These are phyloP conservation scores for Pisolithus microcarpus DNA, from an alignment of 768 basidiomycete species.

Conservation along the genomic window DNA sequence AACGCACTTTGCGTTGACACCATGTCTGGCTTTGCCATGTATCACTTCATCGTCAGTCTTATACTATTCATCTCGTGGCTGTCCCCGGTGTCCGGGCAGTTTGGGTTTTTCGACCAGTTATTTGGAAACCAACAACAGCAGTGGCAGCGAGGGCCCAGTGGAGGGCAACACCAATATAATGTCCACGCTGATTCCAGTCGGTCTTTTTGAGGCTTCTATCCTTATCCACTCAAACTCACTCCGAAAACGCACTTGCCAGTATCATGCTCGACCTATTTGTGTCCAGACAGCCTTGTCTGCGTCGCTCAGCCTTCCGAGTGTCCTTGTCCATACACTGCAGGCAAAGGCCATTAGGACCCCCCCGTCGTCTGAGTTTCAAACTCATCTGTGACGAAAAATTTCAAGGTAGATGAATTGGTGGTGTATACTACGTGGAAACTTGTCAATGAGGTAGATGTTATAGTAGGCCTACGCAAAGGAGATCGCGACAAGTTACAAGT, in stretches of 20 bases:
- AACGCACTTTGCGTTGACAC: neutral
- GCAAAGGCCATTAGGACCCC: no score
- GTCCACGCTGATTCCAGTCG: constrained; percentile 59
- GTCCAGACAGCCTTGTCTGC: constrained; percentile 68
- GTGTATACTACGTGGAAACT: no score
- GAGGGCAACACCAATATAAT: constrained; percentile 55
- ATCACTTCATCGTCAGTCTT: neutral
- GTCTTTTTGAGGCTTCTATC: constrained; percentile 11
- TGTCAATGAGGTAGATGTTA: no score
- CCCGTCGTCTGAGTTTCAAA: no score
- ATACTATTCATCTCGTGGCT: constrained; percentile 17
- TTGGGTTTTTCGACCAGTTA: constrained; percentile 74
- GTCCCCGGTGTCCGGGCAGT: constrained; percentile 51
- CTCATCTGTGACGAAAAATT: no score
- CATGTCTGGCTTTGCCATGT: constrained; percentile 8
- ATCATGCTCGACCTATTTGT: constrained; percentile 66
- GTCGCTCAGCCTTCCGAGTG: constrained; percentile 49
- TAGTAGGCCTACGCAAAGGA: no score
- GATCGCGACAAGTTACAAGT: no score
- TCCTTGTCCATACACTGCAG: constrained; percentile 76
- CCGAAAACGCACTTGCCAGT: constrained; percentile 34
- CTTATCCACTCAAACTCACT: neutral
- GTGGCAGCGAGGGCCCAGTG: constrained; percentile 35
- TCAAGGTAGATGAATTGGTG: no score
- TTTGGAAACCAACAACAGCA: constrained; percentile 54